These are phyloP conservation scores for Sanguinoderma infundibulare DNA, from an alignment of 1,284 basidiomycete genomes.

Conservation along the genomic window DNA sequence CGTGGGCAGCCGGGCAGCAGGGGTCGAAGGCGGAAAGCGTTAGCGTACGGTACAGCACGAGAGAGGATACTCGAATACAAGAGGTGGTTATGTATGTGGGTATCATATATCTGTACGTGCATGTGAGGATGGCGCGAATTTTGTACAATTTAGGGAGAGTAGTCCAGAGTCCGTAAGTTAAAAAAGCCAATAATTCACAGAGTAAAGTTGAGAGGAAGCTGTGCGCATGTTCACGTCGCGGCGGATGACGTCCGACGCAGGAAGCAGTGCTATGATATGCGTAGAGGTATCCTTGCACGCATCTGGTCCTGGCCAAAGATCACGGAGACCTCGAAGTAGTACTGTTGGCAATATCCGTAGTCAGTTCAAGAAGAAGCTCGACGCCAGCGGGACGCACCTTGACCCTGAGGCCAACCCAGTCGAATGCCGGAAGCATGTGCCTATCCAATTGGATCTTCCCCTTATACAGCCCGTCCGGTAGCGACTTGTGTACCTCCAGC, in stretches of 20 bases:
- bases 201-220: background rate
- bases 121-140: constrained; percentile 2
- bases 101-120: constrained; percentile 3
- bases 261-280: constrained; percentile 45
- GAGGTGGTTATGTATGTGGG: constrained; percentile 4
- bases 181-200: background rate
- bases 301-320: constrained; percentile 63
- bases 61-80: constrained; percentile 4
- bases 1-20: background rate
- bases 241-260: background rate
- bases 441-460: constrained; percentile 55
- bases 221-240: background rate
- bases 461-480: constrained; percentile 72
- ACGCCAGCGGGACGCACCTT: constrained; percentile 49
- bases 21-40: constrained; percentile 14
- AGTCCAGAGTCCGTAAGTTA: background rate
- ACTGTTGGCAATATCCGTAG: constrained; percentile 43
- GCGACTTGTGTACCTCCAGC: constrained; percentile 45
- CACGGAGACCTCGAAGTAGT: constrained; percentile 72
- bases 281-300: constrained; percentile 62
- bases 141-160: constrained; percentile 7
- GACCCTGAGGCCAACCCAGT: constrained; percentile 67
- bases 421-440: constrained; percentile 65
- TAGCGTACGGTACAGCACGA: constrained; percentile 10
- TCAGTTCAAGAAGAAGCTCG: constrained; percentile 2